Evolutionary conservation across 257 asterid species (phyloP).

Genomic region (Thymus mandschuricus): DNA sequence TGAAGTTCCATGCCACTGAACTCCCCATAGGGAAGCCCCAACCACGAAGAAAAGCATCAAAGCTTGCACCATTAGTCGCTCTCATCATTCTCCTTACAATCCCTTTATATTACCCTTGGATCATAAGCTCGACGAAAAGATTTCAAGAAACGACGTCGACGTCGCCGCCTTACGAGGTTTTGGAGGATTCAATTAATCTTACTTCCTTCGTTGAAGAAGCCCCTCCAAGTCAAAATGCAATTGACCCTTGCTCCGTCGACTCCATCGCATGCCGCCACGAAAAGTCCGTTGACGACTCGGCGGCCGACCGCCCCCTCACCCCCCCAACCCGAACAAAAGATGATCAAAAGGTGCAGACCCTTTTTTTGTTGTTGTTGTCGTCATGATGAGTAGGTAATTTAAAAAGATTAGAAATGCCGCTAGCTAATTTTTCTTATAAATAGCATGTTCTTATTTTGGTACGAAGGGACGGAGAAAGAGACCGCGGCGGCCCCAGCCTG

Average conservation of each 20-base stretch:
- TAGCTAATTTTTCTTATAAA: not conserved
- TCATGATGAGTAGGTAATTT: too few relatives aligned
- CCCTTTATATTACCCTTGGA: slow-evolving; percentile 51
- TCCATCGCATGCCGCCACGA: slow-evolving; percentile 11
- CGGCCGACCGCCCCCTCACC: not conserved
- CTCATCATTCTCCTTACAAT: slow-evolving; percentile 50
- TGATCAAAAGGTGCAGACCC: slow-evolving; percentile 12
- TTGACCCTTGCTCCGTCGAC: slow-evolving; percentile 26
- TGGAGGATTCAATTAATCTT: slow-evolving; percentile 21
- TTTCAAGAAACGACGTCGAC: slow-evolving; percentile 31
- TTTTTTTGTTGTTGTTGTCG: too few relatives aligned
- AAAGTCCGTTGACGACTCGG: not conserved
- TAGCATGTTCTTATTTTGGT: not conserved
- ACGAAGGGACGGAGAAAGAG: slow-evolving; percentile 34
- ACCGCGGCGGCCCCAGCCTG: not conserved
- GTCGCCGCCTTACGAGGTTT: not conserved
- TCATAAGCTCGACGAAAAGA: slow-evolving; percentile 38
- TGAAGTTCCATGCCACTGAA: slow-evolving; percentile 62
- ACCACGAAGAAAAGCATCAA: slow-evolving; percentile 51
- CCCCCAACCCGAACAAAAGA: not conserved
- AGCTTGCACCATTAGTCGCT: slow-evolving; percentile 55
- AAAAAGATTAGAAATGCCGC: too few relatives aligned
- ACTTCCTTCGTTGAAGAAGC: slow-evolving; percentile 18
- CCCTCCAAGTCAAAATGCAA: slow-evolving; percentile 2
- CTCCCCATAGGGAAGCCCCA: slow-evolving; percentile 59